phyloP scores from a whole-genome alignment of 176 grass and related monocot species.

The Carex scoparia region DNA sequence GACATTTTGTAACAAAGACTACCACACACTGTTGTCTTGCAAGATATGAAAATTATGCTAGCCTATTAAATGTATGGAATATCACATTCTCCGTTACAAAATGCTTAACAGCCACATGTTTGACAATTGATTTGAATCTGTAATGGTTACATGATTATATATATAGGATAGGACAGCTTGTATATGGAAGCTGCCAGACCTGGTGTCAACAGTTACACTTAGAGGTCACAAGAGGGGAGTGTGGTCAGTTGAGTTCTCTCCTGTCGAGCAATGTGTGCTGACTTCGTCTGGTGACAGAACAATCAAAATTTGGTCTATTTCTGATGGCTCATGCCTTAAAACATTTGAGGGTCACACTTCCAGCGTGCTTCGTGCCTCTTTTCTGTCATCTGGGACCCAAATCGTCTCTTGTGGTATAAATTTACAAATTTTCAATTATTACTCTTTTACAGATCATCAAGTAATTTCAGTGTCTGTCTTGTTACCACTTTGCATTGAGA shows the following conservation, averaged over 20 bases:
- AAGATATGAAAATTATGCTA: not conserved
- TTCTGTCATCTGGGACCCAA: conserved; percentile 77
- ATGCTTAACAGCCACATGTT: conserved; percentile 16
- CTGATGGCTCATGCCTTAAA: conserved; percentile 91
- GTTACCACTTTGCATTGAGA: not conserved
- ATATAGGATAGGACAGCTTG: conserved; percentile 80
- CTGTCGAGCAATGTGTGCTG: conserved; percentile 84
- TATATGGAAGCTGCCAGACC: conserved; percentile 85
- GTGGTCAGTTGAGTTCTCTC: conserved; percentile 97
- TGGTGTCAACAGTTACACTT: conserved; percentile 61
- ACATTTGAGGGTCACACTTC: conserved; percentile 92
- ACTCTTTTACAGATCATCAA: not conserved
- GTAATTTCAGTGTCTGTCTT: not conserved
- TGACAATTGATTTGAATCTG: not conserved
- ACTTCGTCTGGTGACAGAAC: conserved; percentile 92
- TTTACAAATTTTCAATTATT: not conserved
- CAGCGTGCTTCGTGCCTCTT: conserved; percentile 70
- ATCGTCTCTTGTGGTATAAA: conserved; percentile 78
- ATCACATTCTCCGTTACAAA: not conserved
- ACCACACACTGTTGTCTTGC: not conserved
- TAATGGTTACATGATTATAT: conserved; percentile 19
- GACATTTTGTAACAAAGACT: not conserved
- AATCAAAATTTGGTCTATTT: conserved; percentile 83
- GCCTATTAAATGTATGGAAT: not conserved
- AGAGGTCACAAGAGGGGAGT: conserved; percentile 91